These are phyloP conservation scores for Rhizopogon sp. DNA, from an alignment of 768 basidiomycete genomes.

Conservation along the genomic window DNA sequence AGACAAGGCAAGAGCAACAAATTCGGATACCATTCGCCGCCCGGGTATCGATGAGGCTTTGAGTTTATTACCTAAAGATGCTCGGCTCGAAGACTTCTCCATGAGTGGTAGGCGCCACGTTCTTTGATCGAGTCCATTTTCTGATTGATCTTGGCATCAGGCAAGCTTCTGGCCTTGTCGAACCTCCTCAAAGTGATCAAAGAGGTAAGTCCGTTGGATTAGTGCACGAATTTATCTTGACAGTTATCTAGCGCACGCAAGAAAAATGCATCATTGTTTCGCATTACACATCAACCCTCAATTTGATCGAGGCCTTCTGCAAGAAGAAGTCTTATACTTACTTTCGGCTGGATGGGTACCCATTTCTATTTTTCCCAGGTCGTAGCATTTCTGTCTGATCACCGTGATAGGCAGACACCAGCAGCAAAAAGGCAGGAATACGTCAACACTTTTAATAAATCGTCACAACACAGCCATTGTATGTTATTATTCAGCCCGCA, in stretches of 20 bases:
- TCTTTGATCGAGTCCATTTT: neutral
- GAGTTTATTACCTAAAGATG: slow-evolving; percentile 53
- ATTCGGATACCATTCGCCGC: slow-evolving; percentile 36
- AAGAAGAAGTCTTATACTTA: slow-evolving; percentile 70
- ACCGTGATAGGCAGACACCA: slow-evolving; percentile 57
- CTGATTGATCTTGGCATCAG: slow-evolving; percentile 33
- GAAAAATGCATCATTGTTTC: slow-evolving; percentile 97
- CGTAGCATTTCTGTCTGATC: neutral
- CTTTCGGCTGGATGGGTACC: slow-evolving; percentile 84
- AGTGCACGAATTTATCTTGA: neutral
- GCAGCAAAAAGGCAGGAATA: slow-evolving; percentile 76
- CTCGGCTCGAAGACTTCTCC: slow-evolving; percentile 63
- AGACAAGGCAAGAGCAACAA: slow-evolving; percentile 50
- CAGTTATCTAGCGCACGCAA: slow-evolving; percentile 51
- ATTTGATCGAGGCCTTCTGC: slow-evolving; percentile 86
- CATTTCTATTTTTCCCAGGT: neutral
- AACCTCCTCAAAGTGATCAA: slow-evolving; percentile 57
- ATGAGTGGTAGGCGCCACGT: slow-evolving; percentile 64
- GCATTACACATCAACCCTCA: slow-evolving; percentile 94
- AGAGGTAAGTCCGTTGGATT: slow-evolving; percentile 35
- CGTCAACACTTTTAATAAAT: slow-evolving; percentile 86
- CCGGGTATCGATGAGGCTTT: slow-evolving; percentile 56
- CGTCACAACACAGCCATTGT: slow-evolving; percentile 69
- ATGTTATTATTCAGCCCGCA: slow-evolving; percentile 4
- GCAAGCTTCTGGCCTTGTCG: slow-evolving; percentile 67